Evolutionary conservation across 257 asterid species (phyloP).

Genomic region (Marsdenia floribunda): DNA sequence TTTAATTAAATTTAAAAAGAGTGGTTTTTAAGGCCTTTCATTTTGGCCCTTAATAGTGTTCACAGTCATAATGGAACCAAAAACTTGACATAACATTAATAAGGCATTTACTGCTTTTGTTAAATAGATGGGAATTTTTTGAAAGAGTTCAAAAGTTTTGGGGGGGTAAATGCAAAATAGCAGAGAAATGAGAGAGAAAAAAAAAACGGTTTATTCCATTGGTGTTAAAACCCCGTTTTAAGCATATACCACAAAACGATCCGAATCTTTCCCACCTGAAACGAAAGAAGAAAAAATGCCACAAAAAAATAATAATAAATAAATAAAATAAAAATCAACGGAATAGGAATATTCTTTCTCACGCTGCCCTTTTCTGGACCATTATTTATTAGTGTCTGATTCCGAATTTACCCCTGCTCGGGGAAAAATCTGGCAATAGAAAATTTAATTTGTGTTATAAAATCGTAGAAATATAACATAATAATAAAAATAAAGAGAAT

Average conservation of each 20-base stretch:
- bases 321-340: background rate
- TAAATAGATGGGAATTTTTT: background rate
- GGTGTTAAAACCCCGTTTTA: background rate
- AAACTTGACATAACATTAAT: too few species aligned
- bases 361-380: background rate
- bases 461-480: too few species aligned
- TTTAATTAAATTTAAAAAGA: too few species aligned
- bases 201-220: background rate
- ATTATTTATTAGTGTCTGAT: background rate
- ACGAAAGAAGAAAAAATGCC: background rate
- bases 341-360: background rate
- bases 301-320: background rate
- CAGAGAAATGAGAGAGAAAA: background rate
- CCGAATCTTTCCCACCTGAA: conserved; percentile 17
- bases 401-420: conserved; percentile 9
- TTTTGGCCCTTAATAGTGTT: too few species aligned
- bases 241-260: conserved; percentile 24
- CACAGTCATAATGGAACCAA: too few species aligned
- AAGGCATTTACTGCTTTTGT: too few species aligned
- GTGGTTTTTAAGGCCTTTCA: too few species aligned
- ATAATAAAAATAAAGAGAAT: too few species aligned
- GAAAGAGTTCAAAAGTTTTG: background rate
- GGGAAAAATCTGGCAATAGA: background rate
- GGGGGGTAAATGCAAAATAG: background rate
- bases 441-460: too few species aligned